These are phyloP conservation scores for Diaporthe capsici DNA, from an alignment of 2,329 filamentous ascomycete genomes.

Conservation along the genomic window DNA sequence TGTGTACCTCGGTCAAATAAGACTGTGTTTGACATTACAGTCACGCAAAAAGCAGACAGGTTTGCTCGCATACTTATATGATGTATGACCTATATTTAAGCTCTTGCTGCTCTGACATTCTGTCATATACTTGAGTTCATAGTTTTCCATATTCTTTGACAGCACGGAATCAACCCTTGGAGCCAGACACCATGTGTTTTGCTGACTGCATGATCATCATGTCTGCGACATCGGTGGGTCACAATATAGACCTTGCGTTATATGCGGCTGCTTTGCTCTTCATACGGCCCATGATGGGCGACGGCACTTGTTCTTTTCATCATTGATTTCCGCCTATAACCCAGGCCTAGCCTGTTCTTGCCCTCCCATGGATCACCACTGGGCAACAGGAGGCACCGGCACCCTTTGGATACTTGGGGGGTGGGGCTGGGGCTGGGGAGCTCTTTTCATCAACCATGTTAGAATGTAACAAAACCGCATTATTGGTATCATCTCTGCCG, in stretches of 20 bases:
- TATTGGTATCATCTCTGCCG: too few species aligned
- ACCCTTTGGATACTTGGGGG: not conserved
- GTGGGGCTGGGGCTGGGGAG: too few species aligned
- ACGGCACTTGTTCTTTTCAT: not conserved
- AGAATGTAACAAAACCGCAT: too few species aligned
- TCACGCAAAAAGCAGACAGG: not conserved
- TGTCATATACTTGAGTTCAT: not conserved
- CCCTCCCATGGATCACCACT: not conserved
- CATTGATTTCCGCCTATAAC: too few species aligned
- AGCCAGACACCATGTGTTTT: not conserved
- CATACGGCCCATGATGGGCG: not conserved
- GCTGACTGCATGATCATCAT: not conserved
- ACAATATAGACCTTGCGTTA: not conserved
- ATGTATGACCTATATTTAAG: not conserved
- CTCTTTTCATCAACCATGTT: too few species aligned
- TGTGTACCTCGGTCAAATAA: too few species aligned
- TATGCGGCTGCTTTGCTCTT: not conserved
- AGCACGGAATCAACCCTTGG: not conserved
- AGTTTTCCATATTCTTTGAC: not conserved
- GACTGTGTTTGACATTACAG: not conserved
- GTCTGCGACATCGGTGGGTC: not conserved
- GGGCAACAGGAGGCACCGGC: not conserved
- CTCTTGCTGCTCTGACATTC: not conserved
- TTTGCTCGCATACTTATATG: not conserved
- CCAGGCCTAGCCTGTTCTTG: too few species aligned